phyloP scores from a whole-genome alignment of 208 protist genomes.

The Zelonia costaricensis region DNA sequence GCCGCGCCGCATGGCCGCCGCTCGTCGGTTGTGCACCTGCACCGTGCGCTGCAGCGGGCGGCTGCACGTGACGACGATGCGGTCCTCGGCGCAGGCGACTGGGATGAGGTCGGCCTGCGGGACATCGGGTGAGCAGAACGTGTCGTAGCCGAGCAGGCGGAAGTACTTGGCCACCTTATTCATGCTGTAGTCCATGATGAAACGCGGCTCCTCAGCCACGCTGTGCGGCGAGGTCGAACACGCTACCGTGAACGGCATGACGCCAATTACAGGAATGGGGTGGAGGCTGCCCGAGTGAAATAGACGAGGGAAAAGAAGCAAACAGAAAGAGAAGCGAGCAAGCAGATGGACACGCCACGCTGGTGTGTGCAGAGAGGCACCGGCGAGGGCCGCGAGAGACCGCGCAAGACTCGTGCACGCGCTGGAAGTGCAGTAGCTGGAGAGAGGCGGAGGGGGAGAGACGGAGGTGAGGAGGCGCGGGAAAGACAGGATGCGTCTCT shows the following conservation, averaged over 20 bases:
- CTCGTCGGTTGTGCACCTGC: constrained; percentile 41
- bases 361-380: no score
- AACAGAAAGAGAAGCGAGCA: background rate
- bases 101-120: constrained; percentile 39
- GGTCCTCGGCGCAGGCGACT: constrained; percentile 33
- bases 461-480: no score
- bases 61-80: constrained; percentile 56
- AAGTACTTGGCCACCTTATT: constrained; percentile 78
- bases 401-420: no score
- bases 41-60: constrained; percentile 33
- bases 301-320: background rate
- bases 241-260: constrained; percentile 19
- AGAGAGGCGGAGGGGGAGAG: no score
- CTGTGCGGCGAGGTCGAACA: constrained; percentile 21
- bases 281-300: background rate
- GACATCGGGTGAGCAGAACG: constrained; percentile 46
- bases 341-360: no score
- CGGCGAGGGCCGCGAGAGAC: no score
- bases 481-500: no score
- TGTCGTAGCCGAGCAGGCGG: constrained; percentile 75
- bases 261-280: no score
- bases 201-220: constrained; percentile 29
- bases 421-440: no score
- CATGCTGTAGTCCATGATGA: constrained; percentile 81
- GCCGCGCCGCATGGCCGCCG: constrained; percentile 6